Evolutionary conservation across 768 basidiomycete genomes (phyloP), one percentile per base, ranked within the genome.

Genomic region (Leccinum boreale): DNA sequence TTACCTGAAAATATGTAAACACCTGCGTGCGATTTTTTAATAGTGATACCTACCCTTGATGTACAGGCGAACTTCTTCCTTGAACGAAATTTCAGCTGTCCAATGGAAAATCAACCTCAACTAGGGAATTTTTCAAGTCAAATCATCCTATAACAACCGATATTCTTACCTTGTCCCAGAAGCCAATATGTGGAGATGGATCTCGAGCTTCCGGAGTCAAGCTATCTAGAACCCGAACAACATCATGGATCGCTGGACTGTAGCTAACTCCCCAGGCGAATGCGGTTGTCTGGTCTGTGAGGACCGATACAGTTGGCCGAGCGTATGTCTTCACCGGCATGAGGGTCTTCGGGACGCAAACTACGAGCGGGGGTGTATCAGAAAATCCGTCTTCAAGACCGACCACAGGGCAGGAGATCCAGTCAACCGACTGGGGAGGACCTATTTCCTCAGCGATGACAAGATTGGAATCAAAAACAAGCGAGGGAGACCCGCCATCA

Each of bases 271-370:
- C 90, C 94, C 95, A 98, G 15, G 88, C 84, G 60, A 97, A 81
- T 36, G 86, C 82, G 1, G 92, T 90, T 5, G 86, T 79, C 31
- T 76, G 78, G 21, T 81, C 73, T 5, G 88, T 84, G n/a, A 77
- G 74, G 50, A 97, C 80, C 19, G 80, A 78, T 62, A 98, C 80
- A 12, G 75, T 72, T 3, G 94, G 92, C 47, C 82, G 80, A 1
- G 91, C 90, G 66, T 95, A 97, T 8, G 88, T 91, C 74, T 98
- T 98, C 65, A 95, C 89, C 0, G 95, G 90, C 90, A 94, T 96
- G 57, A 93, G 87, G 0, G 94, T 95, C 72, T 95, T 97, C 2
- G 94, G 92, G 33, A 96, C 79, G 44, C 73, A 61, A 42, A 94
- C 72, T 24, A 75, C 76, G 49, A 94, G 79, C 5, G 81, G 78